Base-by-base conservation (phyloP, 1,284 basidiomycete genomes). In the Tausonia pullulans region DNA sequence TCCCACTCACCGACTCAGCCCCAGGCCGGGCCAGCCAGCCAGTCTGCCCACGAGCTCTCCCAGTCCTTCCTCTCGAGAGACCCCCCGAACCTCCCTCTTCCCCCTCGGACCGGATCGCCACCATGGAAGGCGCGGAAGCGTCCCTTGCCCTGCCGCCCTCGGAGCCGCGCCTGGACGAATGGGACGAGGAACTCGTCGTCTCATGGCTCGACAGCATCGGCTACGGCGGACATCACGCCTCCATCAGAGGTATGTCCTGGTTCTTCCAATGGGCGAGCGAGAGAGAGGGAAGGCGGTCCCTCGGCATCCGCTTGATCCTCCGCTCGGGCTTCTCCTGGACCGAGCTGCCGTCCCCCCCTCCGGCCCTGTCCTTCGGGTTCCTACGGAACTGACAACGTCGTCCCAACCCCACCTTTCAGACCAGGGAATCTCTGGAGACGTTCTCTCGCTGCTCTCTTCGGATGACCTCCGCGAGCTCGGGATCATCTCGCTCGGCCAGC, bases 341-440 rank as follows among this genome's bases (percentile, higher is more conserved):
- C 49, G 11, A n/a, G n/a, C 11, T 11, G 11, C 16, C 49, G 11
- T 51, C 16, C 49, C 16, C 49, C 11, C 49, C 11, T n/a, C 49
- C 11, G 49, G 27, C 27, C 27, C 27, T 27, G 27, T 27, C 27
- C 27, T 27, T 27, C 2, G 27, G 27, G 27, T 27, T 27, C 27
- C 27, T 27, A 27, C 2, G 27, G 27, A 27, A 27, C 27, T 27
- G 27, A 27, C 27, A 27, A 27, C 27, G 27, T 27, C 27, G 27
- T 27, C 27, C 2, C 27, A 1, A 27, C 27, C 27, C 27, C 27
- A 27, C 8, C 5, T 54, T 59, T 11, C 62, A 94, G 93, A 93
- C 74, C 88, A 97, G 75, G 86, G 84, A 68, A 89, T 97, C 70
- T 87, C 87, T 5, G 93, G 93, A 63, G 90, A 95, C 69, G 85